Conservation (phyloP, 2,329 filamentous ascomycete genomes). For the Colletotrichum theobromicola region DNA sequence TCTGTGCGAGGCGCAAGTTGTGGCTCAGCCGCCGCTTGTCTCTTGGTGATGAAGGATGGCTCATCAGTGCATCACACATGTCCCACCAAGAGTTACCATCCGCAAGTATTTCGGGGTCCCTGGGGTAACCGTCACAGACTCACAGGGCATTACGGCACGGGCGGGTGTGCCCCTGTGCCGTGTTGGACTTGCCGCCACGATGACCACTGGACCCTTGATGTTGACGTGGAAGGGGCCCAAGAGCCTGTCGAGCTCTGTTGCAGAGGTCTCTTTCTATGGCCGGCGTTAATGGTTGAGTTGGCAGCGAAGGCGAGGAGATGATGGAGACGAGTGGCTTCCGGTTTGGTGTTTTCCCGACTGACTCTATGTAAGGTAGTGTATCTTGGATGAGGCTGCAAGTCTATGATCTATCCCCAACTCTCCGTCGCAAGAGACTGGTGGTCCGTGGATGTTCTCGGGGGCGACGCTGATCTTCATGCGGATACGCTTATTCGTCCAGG, state of each 20-base stretch:
- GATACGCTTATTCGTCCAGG: slow-evolving; percentile 4
- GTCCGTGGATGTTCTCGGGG: not conserved
- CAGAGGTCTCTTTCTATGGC: not conserved
- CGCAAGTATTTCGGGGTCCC: not conserved
- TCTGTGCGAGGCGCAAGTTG: not conserved
- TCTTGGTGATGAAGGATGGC: not conserved
- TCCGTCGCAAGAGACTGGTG: not conserved
- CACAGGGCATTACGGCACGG: not conserved
- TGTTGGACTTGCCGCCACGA: not conserved
- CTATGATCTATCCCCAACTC: not conserved
- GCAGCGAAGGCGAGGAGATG: not conserved
- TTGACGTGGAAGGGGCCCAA: not conserved
- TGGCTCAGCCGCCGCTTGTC: not conserved
- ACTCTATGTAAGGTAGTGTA: not conserved
- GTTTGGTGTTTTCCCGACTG: not conserved
- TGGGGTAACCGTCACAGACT: not conserved
- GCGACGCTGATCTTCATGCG: slow-evolving; percentile 3
- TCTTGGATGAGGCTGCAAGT: not conserved
- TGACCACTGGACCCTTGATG: not conserved
- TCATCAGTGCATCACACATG: no score
- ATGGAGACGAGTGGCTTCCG: not conserved
- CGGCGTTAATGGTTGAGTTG: not conserved
- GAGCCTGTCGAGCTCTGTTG: not conserved
- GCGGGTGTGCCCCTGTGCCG: not conserved
- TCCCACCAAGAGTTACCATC: not conserved